These are phyloP conservation scores for Neurospora sp. DNA, from an alignment of 495 filamentous ascomycete genomes.

Conservation along the genomic window DNA sequence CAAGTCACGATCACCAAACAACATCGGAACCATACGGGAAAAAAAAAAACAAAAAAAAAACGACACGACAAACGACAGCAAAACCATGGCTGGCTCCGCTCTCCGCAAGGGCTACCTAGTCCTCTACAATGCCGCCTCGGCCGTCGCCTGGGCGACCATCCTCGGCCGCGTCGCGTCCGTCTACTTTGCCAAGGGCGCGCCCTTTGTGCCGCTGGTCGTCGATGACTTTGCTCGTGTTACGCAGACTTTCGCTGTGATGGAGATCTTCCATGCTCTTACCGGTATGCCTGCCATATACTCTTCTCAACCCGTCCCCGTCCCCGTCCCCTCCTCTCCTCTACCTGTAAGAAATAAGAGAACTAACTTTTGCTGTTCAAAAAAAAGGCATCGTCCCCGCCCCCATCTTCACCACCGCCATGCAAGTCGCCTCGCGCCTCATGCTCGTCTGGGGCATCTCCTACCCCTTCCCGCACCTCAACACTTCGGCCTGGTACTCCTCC, in stretches of 20 bases:
- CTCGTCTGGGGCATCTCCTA: conserved; percentile 72
- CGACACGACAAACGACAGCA: not conserved
- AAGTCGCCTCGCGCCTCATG: conserved; percentile 72
- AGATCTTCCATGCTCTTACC: conserved; percentile 67
- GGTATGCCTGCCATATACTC: conserved; percentile 33
- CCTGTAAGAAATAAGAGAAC: not conserved
- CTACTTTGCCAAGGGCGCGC: conserved; percentile 13
- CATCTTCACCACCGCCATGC: conserved; percentile 75
- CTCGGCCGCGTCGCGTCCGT: conserved; percentile 45
- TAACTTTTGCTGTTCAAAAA: not conserved
- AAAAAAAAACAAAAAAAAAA: too few species aligned
- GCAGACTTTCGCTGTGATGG: conserved; percentile 73
- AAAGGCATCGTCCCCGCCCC: conserved; percentile 75
- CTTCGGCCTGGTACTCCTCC: conserved; percentile 44
- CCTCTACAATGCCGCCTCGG: conserved; percentile 70
- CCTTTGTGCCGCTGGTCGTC: conserved; percentile 36
- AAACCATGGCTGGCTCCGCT: conserved; percentile 15
- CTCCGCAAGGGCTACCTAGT: conserved; percentile 58
- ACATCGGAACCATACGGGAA: not conserved
- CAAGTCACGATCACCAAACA: not conserved
- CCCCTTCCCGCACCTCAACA: conserved; percentile 51
- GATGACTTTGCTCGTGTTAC: conserved; percentile 63
- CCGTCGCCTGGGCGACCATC: conserved; percentile 64
- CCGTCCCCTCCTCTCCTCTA: not conserved
- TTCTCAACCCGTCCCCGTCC: not conserved